Conservation (phyloP, 1,139 yeast species). For the Meyerozyma athensensis region DNA sequence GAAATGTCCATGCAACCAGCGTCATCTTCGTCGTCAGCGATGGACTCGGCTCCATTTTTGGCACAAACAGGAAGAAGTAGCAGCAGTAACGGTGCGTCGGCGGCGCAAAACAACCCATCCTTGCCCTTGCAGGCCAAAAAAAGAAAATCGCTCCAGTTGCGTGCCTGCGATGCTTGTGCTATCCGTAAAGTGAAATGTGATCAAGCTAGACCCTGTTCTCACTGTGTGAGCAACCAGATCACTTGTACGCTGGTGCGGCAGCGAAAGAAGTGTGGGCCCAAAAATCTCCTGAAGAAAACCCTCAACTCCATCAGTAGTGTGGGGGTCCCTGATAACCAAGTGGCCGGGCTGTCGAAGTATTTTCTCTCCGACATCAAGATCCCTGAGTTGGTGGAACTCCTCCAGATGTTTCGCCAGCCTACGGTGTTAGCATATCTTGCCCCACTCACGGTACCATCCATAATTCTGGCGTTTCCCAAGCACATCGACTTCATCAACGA, state of each 20-base stretch:
- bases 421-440: conserved; percentile 1
- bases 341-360: background rate
- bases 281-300: conserved; percentile 34
- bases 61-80: background rate
- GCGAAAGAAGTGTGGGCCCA: conserved; percentile 43
- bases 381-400: conserved; percentile 2
- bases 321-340: background rate
- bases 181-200: conserved; percentile 41
- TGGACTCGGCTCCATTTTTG: background rate
- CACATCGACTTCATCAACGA: conserved; percentile 3
- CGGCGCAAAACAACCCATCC: background rate
- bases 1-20: background rate
- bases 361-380: background rate
- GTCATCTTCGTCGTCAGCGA: background rate
- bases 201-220: conserved; percentile 33
- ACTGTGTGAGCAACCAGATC: conserved; percentile 32
- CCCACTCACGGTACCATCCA: conserved; percentile 4
- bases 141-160: conserved; percentile 6
- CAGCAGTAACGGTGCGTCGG: background rate
- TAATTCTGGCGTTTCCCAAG: conserved; percentile 1
- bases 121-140: background rate
- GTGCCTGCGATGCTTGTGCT: conserved; percentile 44
- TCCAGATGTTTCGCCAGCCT: conserved; percentile 1
- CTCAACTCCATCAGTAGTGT: conserved; percentile 25
- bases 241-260: conserved; percentile 35